Conservation (phyloP, 257 asterid species). For the Apocynum venetum region DNA sequence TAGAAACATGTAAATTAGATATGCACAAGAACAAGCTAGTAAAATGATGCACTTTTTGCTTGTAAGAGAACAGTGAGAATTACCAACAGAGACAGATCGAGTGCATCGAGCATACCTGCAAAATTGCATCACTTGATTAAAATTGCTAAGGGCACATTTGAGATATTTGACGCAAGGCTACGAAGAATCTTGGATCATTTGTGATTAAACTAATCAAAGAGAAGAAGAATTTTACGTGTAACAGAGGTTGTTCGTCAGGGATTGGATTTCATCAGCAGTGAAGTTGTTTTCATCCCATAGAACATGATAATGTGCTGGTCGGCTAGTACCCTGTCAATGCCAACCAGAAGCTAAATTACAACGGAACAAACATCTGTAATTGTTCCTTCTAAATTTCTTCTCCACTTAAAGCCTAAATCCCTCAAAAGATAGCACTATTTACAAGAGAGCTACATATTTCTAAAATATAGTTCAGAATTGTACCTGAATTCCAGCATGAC, state of each 20-base stretch:
- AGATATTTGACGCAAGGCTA: neutral
- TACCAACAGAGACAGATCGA: conserved; percentile 35
- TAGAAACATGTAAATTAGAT: neutral
- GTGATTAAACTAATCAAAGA: neutral
- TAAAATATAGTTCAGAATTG: neutral
- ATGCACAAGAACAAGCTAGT: neutral
- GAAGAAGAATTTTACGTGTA: conserved; percentile 24
- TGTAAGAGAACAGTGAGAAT: neutral
- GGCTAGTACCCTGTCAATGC: conserved; percentile 29
- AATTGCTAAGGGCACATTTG: neutral
- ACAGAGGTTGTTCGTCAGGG: conserved; percentile 33
- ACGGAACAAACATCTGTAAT: too few relatives aligned
- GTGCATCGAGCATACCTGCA: conserved; percentile 35
- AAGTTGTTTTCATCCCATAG: conserved; percentile 36
- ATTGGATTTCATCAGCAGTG: conserved; percentile 30
- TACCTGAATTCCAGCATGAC: conserved; percentile 43
- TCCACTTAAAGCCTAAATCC: neutral
- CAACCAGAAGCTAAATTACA: neutral
- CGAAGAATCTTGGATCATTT: neutral
- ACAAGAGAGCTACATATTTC: neutral
- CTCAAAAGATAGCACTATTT: neutral
- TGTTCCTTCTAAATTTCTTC: too few relatives aligned
- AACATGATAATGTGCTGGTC: conserved; percentile 40
- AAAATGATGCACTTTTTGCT: neutral
- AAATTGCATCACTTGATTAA: neutral